phyloP scores from a whole-genome alignment of 257 asterid species.

The Hygrophila difformis region DNA sequence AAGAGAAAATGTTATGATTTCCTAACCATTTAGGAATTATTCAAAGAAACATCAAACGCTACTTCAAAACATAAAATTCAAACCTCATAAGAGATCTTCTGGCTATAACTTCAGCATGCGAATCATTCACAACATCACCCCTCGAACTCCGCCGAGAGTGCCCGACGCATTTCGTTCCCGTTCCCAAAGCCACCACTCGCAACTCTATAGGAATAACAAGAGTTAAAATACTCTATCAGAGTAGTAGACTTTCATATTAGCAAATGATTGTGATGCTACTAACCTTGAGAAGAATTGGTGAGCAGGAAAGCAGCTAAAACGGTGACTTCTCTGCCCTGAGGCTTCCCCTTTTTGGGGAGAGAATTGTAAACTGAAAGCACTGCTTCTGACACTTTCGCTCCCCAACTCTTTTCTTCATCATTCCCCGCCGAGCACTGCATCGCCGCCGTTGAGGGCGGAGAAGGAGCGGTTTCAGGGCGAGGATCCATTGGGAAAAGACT shows the following conservation, averaged over 20 bases:
- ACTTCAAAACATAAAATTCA: constrained; percentile 3
- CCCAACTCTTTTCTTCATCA: constrained; percentile 31
- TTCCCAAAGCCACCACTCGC: constrained; percentile 75
- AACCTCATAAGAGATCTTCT: constrained; percentile 85
- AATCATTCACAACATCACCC: constrained; percentile 86
- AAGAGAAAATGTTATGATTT: not conserved
- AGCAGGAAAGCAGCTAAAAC: constrained; percentile 84
- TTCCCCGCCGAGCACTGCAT: constrained; percentile 19
- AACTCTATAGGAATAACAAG: constrained; percentile 36
- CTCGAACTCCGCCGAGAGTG: constrained; percentile 45
- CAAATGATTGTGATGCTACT: not conserved
- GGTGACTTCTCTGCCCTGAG: constrained; percentile 95
- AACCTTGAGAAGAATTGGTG: constrained; percentile 64
- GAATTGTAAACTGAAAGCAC: constrained; percentile 41
- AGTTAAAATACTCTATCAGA: no score
- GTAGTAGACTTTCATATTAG: no score
- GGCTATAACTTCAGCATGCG: constrained; percentile 90
- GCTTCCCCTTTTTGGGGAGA: constrained; percentile 88
- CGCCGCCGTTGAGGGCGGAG: constrained; percentile 13
- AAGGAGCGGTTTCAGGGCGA: constrained; percentile 23
- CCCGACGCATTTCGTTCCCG: constrained; percentile 93
- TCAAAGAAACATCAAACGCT: not conserved
- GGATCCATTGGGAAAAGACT: constrained; percentile 13
- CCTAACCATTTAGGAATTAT: not conserved
- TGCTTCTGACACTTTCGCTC: constrained; percentile 45